These are phyloP conservation scores for Thalassiosira hispida DNA, from an alignment of 352 stramenopile species.

Conservation along the genomic window DNA sequence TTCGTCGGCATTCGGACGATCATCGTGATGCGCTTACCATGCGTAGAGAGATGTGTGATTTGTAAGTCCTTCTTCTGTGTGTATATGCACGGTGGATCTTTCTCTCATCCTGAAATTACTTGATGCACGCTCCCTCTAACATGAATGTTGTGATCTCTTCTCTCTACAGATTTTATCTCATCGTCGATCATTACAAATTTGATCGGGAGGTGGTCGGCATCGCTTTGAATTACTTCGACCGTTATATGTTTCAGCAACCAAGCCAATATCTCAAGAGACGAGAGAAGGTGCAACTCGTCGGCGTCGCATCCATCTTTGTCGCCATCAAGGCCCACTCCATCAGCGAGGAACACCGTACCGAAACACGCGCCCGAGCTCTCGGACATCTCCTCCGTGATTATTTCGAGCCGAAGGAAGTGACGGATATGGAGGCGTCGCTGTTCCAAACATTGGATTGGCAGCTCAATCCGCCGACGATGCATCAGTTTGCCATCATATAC, in stretches of 20 bases:
- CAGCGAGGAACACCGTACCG: slow-evolving; percentile 15
- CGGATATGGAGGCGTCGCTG: slow-evolving; percentile 43
- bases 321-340: slow-evolving; percentile 61
- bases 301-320: slow-evolving; percentile 50
- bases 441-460: slow-evolving; percentile 46
- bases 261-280: background rate
- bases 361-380: slow-evolving; percentile 36
- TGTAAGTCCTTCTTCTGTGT: background rate
- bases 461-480: slow-evolving; percentile 63
- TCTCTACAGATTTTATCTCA: slow-evolving; percentile 58
- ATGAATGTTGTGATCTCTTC: too few relatives aligned
- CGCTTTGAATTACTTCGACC: slow-evolving; percentile 66
- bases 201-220: slow-evolving; percentile 68
- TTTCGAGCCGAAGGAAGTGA: slow-evolving; percentile 31
- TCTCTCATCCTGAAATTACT: too few relatives aligned
- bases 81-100: slow-evolving; percentile 37
- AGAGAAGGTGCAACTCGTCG: slow-evolving; percentile 39
- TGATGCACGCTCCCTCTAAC: too few relatives aligned
- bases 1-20: background rate
- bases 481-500: slow-evolving; percentile 47
- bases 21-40: background rate
- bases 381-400: slow-evolving; percentile 34
- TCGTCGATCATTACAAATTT: slow-evolving; percentile 67
- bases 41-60: slow-evolving; percentile 10
- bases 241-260: slow-evolving; percentile 30